Evolutionary conservation across 257 asterid species (phyloP).

Genomic region (Euphrasia confusa): DNA sequence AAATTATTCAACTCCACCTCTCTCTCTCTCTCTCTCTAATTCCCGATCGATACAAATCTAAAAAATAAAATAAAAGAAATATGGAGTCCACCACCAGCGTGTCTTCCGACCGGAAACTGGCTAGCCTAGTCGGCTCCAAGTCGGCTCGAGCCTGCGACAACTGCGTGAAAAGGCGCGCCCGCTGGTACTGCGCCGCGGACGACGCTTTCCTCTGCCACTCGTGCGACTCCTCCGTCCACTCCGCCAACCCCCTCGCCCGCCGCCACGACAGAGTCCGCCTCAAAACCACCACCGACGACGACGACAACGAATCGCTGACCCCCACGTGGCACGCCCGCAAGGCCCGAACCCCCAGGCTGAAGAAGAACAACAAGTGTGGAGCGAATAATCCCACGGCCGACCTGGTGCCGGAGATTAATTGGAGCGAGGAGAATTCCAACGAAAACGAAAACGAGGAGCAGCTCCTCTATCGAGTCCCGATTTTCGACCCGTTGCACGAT

Average conservation of each 20-base stretch:
- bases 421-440: conserved; percentile 34
- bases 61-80: no score
- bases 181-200: conserved; percentile 79
- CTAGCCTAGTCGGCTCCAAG: conserved; percentile 57
- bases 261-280: conserved; percentile 79
- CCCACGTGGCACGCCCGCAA: conserved; percentile 63
- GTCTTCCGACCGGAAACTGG: conserved; percentile 38
- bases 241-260: conserved; percentile 69
- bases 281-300: conserved; percentile 21
- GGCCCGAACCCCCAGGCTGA: conserved; percentile 56
- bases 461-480: conserved; percentile 64
- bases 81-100: conserved; percentile 29
- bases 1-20: not conserved
- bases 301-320: not conserved
- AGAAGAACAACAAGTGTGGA: no score
- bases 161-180: conserved; percentile 55
- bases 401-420: conserved; percentile 53
- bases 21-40: not conserved
- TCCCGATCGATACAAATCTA: no score
- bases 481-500: conserved; percentile 45
- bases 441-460: conserved; percentile 65
- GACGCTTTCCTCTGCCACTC: conserved; percentile 79
- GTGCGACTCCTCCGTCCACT: conserved; percentile 71
- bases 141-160: conserved; percentile 71
- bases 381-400: conserved; percentile 9